Evolutionary conservation across 2,329 filamentous ascomycete genomes (phyloP).

Genomic region (Chaetoscypha palmicola): DNA sequence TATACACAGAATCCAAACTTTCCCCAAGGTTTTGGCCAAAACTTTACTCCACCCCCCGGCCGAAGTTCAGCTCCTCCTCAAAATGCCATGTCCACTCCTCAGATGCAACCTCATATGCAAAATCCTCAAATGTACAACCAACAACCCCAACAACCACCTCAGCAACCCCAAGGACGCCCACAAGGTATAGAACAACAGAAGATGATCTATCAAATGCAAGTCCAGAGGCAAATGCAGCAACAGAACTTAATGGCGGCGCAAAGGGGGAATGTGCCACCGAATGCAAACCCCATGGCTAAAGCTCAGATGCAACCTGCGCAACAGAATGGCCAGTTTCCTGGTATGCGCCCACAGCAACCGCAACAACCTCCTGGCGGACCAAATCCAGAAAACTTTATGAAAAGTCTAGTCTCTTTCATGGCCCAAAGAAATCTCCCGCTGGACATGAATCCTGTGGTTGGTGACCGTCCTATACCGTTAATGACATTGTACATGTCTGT

Average conservation of each 20-base stretch:
- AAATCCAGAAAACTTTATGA: slow-evolving; percentile 65
- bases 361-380: slow-evolving; percentile 32
- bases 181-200: slow-evolving; percentile 65
- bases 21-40: slow-evolving; percentile 50
- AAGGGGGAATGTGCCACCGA: slow-evolving; percentile 39
- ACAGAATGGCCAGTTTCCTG: slow-evolving; percentile 48
- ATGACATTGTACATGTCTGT: slow-evolving; percentile 73
- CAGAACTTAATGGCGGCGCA: slow-evolving; percentile 33
- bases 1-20: slow-evolving; percentile 56
- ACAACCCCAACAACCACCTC: slow-evolving; percentile 17
- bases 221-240: slow-evolving; percentile 70
- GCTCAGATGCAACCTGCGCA: slow-evolving; percentile 44
- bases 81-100: slow-evolving; percentile 45
- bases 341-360: slow-evolving; percentile 47
- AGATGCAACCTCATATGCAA: slow-evolving; percentile 36
- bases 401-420: slow-evolving; percentile 73
- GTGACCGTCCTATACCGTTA: slow-evolving; percentile 66
- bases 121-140: slow-evolving; percentile 31
- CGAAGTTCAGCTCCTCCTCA: slow-evolving; percentile 49
- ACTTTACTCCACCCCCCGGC: slow-evolving; percentile 48
- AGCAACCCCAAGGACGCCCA: slow-evolving; percentile 34
- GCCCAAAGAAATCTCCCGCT: slow-evolving; percentile 63
- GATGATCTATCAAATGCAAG: slow-evolving; percentile 71
- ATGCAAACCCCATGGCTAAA: slow-evolving; percentile 25
- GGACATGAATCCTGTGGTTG: slow-evolving; percentile 66